Base-by-base conservation (phyloP, 306 rosid species). In the Astragalus glycyphyllos region DNA sequence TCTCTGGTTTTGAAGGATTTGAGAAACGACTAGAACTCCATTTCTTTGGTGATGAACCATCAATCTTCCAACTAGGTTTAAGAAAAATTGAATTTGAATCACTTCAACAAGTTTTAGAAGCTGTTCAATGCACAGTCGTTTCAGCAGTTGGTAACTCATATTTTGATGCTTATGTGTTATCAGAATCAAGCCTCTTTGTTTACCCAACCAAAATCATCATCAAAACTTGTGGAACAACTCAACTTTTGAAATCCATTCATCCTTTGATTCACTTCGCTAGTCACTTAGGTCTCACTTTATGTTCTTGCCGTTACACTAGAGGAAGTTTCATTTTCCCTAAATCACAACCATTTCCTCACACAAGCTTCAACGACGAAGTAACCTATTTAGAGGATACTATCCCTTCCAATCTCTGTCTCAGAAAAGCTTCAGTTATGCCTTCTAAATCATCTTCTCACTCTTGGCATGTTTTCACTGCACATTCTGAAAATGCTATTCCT, bases 171-270 rank as follows among this genome's bases (percentile, higher is more conserved):
- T 94, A 94, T 50, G 95, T 94, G 37, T 49, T 90, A 45, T 94
- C 98, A 9, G 98, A 94, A 78, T 94, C 98, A 4, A 94, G 98
- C 87, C 96, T 94, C 75, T 94, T 94, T 62, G 90, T 91, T 6
- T 94, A 94, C 85, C 99, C 99, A 10, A 87, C 89, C 5, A 94
- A 91, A 81, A 87, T 91, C 86, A 87, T 94, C 77, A 89, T 94
- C 87, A 94, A 94, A 73, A 94, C 99, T 0, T 94, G 99, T 53
- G 99, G 99, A 56, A 94, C 99, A 62, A 94, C 99, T n/a, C 96
- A 94, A 71, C 99, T 94, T 20, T 96, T 94, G 72, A 94, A 94
- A 77, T 89, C 96, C 17, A 79, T 91, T 77, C 58, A 68, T 23
- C 99, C 97, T 7, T 81, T 94, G 60, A 80, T 94, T 77, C 82